Evolutionary conservation across 352 stramenopile species (phyloP).

Genomic region (Globisporangium emineosum): DNA sequence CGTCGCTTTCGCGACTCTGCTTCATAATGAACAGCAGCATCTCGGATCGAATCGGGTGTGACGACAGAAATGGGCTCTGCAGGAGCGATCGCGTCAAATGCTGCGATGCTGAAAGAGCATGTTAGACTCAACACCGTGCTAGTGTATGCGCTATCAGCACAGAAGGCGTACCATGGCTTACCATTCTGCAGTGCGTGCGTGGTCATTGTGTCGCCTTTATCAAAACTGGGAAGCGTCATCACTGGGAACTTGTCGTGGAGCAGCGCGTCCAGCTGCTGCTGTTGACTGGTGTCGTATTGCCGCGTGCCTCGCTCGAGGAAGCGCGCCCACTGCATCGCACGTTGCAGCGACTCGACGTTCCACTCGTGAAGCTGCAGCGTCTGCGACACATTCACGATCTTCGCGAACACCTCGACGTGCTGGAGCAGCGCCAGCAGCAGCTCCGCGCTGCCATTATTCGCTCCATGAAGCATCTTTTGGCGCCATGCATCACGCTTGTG

Average conservation of each 20-base stretch:
- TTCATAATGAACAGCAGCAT: constrained; percentile 31
- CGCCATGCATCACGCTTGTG: neutral
- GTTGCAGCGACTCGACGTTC: constrained; percentile 44
- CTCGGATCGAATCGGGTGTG: constrained; percentile 42
- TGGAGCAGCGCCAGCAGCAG: constrained; percentile 13
- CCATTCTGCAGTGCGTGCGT: constrained; percentile 14
- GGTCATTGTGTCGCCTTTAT: constrained; percentile 11
- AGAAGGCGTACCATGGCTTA: neutral
- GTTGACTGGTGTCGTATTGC: constrained; percentile 5
- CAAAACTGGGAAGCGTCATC: constrained; percentile 36
- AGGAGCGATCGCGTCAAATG: constrained; percentile 43
- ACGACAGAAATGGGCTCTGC: constrained; percentile 48
- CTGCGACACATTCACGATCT: constrained; percentile 47
- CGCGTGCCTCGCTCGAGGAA: constrained; percentile 30
- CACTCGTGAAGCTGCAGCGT: constrained; percentile 48
- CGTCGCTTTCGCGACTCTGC: constrained; percentile 14
- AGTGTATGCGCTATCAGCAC: neutral
- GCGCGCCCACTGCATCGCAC: constrained; percentile 38
- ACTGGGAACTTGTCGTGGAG: constrained; percentile 33
- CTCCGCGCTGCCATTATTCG: neutral
- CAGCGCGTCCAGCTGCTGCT: constrained; percentile 20
- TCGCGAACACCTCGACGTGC: constrained; percentile 35
- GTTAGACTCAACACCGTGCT: neutral
- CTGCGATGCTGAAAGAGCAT: constrained; percentile 18
- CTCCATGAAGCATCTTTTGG: constrained; percentile 1